phyloP scores from a whole-genome alignment of 2,329 filamentous ascomycete species.

The Albophoma yamanashiensis region DNA sequence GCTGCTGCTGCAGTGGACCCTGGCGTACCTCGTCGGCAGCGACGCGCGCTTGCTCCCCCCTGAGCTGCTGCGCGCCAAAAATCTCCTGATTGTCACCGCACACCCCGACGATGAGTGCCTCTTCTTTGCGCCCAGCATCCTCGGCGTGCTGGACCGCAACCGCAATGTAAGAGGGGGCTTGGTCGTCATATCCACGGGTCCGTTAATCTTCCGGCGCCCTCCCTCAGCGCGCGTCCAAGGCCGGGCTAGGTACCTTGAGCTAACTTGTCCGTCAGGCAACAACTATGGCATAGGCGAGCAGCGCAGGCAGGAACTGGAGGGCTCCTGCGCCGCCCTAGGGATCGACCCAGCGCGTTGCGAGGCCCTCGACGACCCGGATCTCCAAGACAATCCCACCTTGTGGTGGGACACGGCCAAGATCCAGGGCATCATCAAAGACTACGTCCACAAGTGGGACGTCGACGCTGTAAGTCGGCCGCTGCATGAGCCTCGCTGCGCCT shows the following conservation, averaged over 20 bases:
- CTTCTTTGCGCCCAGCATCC: slow-evolving; percentile 19
- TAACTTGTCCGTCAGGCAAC: slow-evolving; percentile 9
- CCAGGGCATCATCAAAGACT: slow-evolving; percentile 17
- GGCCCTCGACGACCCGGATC: slow-evolving; percentile 21
- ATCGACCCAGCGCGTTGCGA: slow-evolving; percentile 16
- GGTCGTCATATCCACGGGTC: slow-evolving; percentile 20
- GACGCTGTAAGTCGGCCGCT: slow-evolving; percentile 16
- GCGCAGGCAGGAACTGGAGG: slow-evolving; percentile 15
- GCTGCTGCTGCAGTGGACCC: slow-evolving; percentile 21
- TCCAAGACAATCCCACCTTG: slow-evolving; percentile 25
- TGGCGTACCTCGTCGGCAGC: slow-evolving; percentile 23
- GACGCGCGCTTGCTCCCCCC: slow-evolving; percentile 24
- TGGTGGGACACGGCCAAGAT: slow-evolving; percentile 27
- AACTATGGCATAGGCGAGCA: slow-evolving; percentile 19
- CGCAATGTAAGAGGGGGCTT: slow-evolving; percentile 12
- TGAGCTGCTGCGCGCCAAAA: slow-evolving; percentile 20
- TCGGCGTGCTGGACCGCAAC: slow-evolving; percentile 19
- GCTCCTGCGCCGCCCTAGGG: slow-evolving; percentile 17
- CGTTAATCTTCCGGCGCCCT: background rate
- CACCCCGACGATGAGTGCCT: slow-evolving; percentile 29
- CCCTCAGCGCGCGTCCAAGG: too few relatives aligned
- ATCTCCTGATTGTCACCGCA: slow-evolving; percentile 26
- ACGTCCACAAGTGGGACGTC: slow-evolving; percentile 24
- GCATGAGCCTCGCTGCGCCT: background rate
- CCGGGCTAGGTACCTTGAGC: background rate